These are phyloP conservation scores for Microsporum canis DNA, from an alignment of 2,329 filamentous ascomycete genomes.

Conservation along the genomic window DNA sequence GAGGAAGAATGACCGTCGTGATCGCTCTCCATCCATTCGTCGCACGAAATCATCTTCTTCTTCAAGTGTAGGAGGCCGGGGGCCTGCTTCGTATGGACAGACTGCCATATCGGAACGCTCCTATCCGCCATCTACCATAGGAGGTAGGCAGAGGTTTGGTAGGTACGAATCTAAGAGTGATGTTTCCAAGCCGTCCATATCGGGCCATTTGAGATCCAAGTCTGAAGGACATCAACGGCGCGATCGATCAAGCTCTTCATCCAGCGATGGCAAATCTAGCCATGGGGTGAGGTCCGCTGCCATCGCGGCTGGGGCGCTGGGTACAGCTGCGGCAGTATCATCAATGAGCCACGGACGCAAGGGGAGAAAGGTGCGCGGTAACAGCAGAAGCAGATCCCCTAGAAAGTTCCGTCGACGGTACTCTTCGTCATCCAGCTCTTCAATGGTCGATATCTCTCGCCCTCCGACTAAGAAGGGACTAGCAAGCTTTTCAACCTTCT, in stretches of 20 bases:
- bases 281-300: slow-evolving; percentile 19
- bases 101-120: background rate
- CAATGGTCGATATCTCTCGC: slow-evolving; percentile 56
- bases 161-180: background rate
- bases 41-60: background rate
- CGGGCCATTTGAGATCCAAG: background rate
- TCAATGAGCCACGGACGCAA: slow-evolving; percentile 12
- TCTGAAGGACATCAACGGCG: background rate
- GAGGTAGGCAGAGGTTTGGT: background rate
- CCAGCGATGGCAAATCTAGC: background rate
- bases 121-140: background rate
- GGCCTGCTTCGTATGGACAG: background rate
- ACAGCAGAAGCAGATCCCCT: slow-evolving; percentile 28
- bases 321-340: slow-evolving; percentile 20
- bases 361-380: slow-evolving; percentile 1
- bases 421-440: slow-evolving; percentile 43
- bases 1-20: slow-evolving; percentile 17
- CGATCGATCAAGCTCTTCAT: background rate
- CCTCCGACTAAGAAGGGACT: slow-evolving; percentile 39
- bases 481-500: slow-evolving; percentile 52
- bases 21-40: slow-evolving; percentile 36
- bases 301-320: slow-evolving; percentile 30
- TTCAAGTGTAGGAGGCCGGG: background rate
- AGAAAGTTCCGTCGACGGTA: slow-evolving; percentile 20
- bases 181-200: slow-evolving; percentile 29